Percentiles rank a stretch among this genome's conserved stretches.
Conservation (phyloP, 2,329 filamentous ascomycete genomes). For the Penicillium oxalicum region DNA sequence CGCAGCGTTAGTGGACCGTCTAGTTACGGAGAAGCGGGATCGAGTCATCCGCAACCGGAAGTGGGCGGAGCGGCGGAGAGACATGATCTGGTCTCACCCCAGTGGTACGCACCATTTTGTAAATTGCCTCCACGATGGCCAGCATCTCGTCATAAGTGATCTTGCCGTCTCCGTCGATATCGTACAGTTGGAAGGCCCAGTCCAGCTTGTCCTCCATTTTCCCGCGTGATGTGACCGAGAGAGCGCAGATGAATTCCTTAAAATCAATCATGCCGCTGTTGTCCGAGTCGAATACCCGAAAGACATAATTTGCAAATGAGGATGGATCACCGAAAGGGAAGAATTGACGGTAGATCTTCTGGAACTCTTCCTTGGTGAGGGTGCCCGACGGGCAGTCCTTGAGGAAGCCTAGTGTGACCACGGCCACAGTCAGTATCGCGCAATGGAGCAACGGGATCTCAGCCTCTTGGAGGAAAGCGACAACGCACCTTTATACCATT, state of each 20-base stretch:
- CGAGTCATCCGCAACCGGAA: not conserved
- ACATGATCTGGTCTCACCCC: not conserved
- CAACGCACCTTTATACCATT: slow-evolving; percentile 95
- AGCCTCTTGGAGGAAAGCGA: not conserved
- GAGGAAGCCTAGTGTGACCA: slow-evolving; percentile 65
- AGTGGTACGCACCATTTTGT: slow-evolving; percentile 77
- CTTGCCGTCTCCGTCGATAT: slow-evolving; percentile 97
- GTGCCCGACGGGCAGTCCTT: slow-evolving; percentile 97
- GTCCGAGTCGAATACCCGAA: slow-evolving; percentile 97
- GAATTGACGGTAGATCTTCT: slow-evolving; percentile 99
- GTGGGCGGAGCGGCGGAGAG: not conserved
- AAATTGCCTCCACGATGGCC: slow-evolving; percentile 96
- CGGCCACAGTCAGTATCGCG: not conserved
- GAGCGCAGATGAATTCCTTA: slow-evolving; percentile 97
- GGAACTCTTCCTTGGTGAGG: slow-evolving; percentile 96
- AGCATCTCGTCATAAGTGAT: slow-evolving; percentile 99
- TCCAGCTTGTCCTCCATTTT: slow-evolving; percentile 99
- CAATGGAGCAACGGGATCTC: not conserved
- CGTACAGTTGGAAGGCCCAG: slow-evolving; percentile 98
- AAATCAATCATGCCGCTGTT: slow-evolving; percentile 98
- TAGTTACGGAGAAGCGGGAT: not conserved
- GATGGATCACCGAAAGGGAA: slow-evolving; percentile 98
- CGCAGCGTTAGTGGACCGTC: slow-evolving; percentile 5
- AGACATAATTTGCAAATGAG: slow-evolving; percentile 97
- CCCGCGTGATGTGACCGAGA: slow-evolving; percentile 92